These are phyloP conservation scores for Chaetoceros tenuissimus DNA, from an alignment of 108 stramenopile genomes.

Conservation along the genomic window DNA sequence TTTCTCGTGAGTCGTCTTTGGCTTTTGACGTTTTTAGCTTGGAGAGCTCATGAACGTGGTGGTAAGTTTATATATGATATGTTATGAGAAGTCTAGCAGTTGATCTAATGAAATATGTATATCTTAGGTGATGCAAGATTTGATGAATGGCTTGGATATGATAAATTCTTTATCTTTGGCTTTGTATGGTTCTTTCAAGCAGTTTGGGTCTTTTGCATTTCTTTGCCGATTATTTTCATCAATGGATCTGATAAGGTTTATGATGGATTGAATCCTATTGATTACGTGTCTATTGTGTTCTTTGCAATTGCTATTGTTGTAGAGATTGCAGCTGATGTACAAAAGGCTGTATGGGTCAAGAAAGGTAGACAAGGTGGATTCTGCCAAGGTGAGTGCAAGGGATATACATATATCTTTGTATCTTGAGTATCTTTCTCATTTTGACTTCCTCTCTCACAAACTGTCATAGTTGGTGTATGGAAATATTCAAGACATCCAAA, in stretches of 20 bases:
- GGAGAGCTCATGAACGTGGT: slow-evolving; percentile 55
- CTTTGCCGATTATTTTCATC: slow-evolving; percentile 41
- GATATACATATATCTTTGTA: no score
- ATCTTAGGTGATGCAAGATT: slow-evolving; percentile 66
- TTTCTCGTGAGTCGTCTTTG: slow-evolving; percentile 46
- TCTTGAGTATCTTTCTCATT: no score
- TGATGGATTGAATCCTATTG: slow-evolving; percentile 21
- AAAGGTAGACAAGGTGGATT: slow-evolving; percentile 42
- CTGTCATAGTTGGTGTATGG: slow-evolving; percentile 55
- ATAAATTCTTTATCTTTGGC: slow-evolving; percentile 32
- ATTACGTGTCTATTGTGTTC: slow-evolving; percentile 18
- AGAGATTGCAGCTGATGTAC: slow-evolving; percentile 54
- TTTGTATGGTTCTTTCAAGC: slow-evolving; percentile 62
- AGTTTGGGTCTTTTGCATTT: slow-evolving; percentile 50
- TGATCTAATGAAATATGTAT: no score
- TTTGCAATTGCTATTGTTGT: slow-evolving; percentile 30
- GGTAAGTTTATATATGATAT: no score
- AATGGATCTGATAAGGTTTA: slow-evolving; percentile 14
- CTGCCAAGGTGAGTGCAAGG: no score
- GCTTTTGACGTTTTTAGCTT: slow-evolving; percentile 50
- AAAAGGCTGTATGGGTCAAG: slow-evolving; percentile 49
- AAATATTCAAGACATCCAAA: slow-evolving; percentile 56
- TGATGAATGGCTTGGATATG: slow-evolving; percentile 42
- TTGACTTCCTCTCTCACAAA: no score
- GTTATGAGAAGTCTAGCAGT: no score